These are phyloP conservation scores for Plantago coronopus DNA, from an alignment of 305 asterid genomes.

Conservation along the genomic window DNA sequence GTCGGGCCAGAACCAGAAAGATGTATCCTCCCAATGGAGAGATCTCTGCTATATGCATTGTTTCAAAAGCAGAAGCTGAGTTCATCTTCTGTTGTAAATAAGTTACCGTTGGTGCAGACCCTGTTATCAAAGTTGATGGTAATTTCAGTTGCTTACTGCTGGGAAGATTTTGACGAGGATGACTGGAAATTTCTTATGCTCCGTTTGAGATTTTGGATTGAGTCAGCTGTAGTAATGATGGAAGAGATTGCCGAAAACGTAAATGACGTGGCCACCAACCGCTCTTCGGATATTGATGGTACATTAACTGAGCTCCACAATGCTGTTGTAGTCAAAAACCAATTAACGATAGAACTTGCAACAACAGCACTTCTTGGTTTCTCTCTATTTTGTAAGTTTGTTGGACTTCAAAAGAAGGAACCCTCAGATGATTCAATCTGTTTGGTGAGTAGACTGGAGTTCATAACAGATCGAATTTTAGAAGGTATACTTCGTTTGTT, in stretches of 20 bases:
- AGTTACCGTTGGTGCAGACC: slow-evolving; percentile 68
- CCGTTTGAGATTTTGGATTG: slow-evolving; percentile 88
- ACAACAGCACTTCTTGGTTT: slow-evolving; percentile 78
- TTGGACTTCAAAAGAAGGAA: slow-evolving; percentile 41
- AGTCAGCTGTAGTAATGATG: slow-evolving; percentile 68
- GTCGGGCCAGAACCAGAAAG: slow-evolving; percentile 60
- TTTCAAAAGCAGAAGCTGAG: slow-evolving; percentile 80
- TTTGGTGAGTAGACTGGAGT: slow-evolving; percentile 65
- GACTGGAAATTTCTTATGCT: slow-evolving; percentile 89
- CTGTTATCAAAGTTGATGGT: slow-evolving; percentile 68
- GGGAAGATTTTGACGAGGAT: slow-evolving; percentile 80
- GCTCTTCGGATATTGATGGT: slow-evolving; percentile 36
- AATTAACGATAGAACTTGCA: slow-evolving; percentile 58
- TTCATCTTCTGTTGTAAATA: slow-evolving; percentile 62
- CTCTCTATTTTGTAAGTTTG: slow-evolving; percentile 54
- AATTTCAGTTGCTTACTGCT: slow-evolving; percentile 82
- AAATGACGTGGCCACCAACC: slow-evolving; percentile 39
- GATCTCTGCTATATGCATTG: slow-evolving; percentile 53
- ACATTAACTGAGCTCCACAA: slow-evolving; percentile 44
- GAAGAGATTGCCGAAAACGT: slow-evolving; percentile 85
- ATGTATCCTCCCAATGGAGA: slow-evolving; percentile 49
- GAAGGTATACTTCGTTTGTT: slow-evolving; percentile 90
- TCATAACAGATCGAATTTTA: slow-evolving; percentile 64
- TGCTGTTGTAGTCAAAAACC: slow-evolving; percentile 40
- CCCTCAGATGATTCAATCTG: slow-evolving; percentile 35